These are phyloP conservation scores for Fusarium sp. DNA, from an alignment of 2,329 filamentous ascomycete species.

Conservation along the genomic window DNA sequence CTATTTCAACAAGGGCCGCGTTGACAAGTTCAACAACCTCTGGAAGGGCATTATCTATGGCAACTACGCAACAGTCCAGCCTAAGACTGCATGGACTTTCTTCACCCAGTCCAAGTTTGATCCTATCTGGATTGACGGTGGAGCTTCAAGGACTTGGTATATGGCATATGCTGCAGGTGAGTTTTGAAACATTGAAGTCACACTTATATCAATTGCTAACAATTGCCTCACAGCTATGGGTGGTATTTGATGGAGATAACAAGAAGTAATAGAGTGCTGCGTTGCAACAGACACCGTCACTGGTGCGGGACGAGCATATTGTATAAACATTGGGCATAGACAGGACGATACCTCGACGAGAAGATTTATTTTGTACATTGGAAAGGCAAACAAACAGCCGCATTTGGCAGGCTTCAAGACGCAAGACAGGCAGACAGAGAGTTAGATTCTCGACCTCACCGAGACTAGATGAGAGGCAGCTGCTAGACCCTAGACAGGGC, in stretches of 20 bases:
- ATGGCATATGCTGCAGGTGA: constrained; percentile 81
- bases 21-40: constrained; percentile 74
- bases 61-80: constrained; percentile 83
- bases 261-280: not conserved
- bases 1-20: constrained; percentile 78
- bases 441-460: constrained; percentile 28
- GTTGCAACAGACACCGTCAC: constrained; percentile 5
- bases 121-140: constrained; percentile 79
- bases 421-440: constrained; percentile 9
- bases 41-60: constrained; percentile 90
- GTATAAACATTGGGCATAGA: constrained; percentile 38
- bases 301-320: constrained; percentile 22
- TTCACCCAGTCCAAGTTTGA: constrained; percentile 78
- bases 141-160: constrained; percentile 88
- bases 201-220: constrained; percentile 28
- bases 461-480: constrained; percentile 24
- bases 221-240: constrained; percentile 37
- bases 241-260: constrained; percentile 22
- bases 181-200: constrained; percentile 46
- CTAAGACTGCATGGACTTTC: constrained; percentile 77
- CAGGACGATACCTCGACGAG: constrained; percentile 31
- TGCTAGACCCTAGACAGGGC: constrained; percentile 33
- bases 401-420: constrained; percentile 11
- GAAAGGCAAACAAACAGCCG: constrained; percentile 13
- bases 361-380: constrained; percentile 42